Evolutionary conservation across 495 filamentous ascomycete species (phyloP), one percentile per base, ranked within the genome.

Genomic region (Penicillium lagena): DNA sequence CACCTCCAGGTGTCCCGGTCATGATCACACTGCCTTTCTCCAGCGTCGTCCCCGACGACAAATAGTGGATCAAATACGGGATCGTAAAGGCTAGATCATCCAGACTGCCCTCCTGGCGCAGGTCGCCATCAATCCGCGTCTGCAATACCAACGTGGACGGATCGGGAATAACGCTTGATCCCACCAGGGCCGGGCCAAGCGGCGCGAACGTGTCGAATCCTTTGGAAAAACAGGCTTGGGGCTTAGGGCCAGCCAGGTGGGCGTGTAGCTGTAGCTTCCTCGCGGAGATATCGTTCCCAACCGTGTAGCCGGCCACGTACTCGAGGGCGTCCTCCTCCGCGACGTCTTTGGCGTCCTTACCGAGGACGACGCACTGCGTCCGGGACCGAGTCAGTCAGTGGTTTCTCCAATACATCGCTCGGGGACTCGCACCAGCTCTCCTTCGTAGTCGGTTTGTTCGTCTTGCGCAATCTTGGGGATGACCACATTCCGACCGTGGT

Each of bases 1-100:
- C 30, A 43, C 51, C 51, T 7, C 39, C 47, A 37, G 64, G 63
- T 55, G 85, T 89, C 43, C 85, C 85, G 14, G 85, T 87, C 52
- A 86, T 86, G 41, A 89, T 84, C 32, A 87, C 36, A 58, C 85
- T 82, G 1, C 85, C 85, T 11, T 81, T 81, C 39, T 82, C 51
- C 39, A 88, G 52, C 11, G 84, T 87, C 12, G 81, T 85, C 33
- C 84, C 85, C 53, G 77, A 80, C 50, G 76, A 81, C 34, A 89
- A 56, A 52, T 85, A 83, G 1, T 75, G 60, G 49, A 88, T 22
- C 79, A 2, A 80, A 81, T 60, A 81, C 68, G 35, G 66, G 74
- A 22, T 86, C 75, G 42, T 73, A 68, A 61, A 88, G 87, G 87
- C 79, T 79, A 86, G 77, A 57, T 88, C 85, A 7, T 59, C 58